A percentile compares a stretch with the other conserved stretches of the same genome.
phyloP scores from a whole-genome alignment of 2,329 filamentous ascomycete species.

The Camillea tinctor region DNA sequence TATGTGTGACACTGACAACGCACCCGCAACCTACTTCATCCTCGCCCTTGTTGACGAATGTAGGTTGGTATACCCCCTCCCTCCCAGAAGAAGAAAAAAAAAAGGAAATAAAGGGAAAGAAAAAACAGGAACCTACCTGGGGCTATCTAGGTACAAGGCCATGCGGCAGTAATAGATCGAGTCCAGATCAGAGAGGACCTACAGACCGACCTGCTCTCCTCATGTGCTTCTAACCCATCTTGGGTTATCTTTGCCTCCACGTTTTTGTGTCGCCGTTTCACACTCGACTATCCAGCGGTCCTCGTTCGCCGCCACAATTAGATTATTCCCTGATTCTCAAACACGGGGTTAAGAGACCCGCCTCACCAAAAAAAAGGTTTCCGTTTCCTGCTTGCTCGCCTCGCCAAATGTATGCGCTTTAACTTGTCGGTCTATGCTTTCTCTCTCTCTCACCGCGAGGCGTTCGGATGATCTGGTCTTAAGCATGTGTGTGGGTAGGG shows the following conservation, averaged over 20 bases:
- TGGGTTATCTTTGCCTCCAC: slow-evolving; percentile 13
- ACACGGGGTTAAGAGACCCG: slow-evolving; percentile 12
- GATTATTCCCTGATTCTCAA: slow-evolving; percentile 10
- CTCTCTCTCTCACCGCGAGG: background rate
- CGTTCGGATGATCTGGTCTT: background rate
- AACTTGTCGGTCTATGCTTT: background rate
- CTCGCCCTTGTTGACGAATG: background rate
- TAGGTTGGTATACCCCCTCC: slow-evolving; percentile 19
- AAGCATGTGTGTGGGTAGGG: background rate
- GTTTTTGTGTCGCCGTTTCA: slow-evolving; percentile 18
- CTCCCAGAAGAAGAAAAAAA: slow-evolving; percentile 1
- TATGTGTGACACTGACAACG: slow-evolving; percentile 34
- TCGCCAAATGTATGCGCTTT: background rate
- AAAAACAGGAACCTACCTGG: background rate
- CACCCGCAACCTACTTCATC: slow-evolving; percentile 24
- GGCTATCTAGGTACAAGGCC: background rate
- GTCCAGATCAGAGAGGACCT: slow-evolving; percentile 14
- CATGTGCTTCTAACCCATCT: background rate
- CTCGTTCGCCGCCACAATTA: background rate
- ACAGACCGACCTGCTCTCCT: background rate
- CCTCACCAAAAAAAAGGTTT: slow-evolving; percentile 4
- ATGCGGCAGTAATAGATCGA: slow-evolving; percentile 12
- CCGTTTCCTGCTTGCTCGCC: background rate
- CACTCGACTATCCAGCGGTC: background rate
- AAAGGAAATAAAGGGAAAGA: background rate